phyloP scores from a whole-genome alignment of 192 early-diverging fungal species.

The Coemansia sp. region DNA sequence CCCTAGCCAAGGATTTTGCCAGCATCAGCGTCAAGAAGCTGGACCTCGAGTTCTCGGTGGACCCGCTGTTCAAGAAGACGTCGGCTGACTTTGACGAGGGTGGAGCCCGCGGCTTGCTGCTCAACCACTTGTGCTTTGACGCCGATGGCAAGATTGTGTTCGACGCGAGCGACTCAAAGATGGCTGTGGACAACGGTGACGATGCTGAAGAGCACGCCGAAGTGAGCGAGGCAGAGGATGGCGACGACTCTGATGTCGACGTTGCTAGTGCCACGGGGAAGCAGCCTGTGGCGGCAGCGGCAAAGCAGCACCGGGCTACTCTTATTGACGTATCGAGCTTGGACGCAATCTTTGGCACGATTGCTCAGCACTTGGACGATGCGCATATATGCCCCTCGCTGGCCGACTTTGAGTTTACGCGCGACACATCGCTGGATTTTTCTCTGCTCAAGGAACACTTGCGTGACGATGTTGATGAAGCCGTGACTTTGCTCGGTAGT shows the following conservation, averaged over 20 bases:
- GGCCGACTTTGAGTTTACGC: constrained; percentile 68
- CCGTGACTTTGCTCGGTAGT: constrained; percentile 7
- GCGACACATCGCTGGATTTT: constrained; percentile 63
- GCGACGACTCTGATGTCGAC: constrained; percentile 15
- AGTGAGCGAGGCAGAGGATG: constrained; percentile 12
- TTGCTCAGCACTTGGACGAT: constrained; percentile 35
- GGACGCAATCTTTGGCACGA: constrained; percentile 33
- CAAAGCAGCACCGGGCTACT: constrained; percentile 31
- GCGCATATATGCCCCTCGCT: constrained; percentile 72
- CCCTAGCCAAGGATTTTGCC: constrained; percentile 81
- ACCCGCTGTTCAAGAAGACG: constrained; percentile 98
- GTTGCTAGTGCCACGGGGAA: neutral
- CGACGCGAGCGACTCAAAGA: constrained; percentile 83
- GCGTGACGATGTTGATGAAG: constrained; percentile 49
- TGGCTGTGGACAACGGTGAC: constrained; percentile 51
- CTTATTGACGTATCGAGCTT: constrained; percentile 40
- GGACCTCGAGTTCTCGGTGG: constrained; percentile 89
- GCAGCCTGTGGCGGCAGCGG: neutral
- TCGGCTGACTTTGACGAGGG: constrained; percentile 98
- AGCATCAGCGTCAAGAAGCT: constrained; percentile 81
- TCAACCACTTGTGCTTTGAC: constrained; percentile 86
- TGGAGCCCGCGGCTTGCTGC: constrained; percentile 85
- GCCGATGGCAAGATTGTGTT: constrained; percentile 89
- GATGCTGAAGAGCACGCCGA: constrained; percentile 52
- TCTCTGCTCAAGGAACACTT: constrained; percentile 59